phyloP scores from a whole-genome alignment of 108 stramenopile genomes.

The Nannochloropsis gaditana region DNA sequence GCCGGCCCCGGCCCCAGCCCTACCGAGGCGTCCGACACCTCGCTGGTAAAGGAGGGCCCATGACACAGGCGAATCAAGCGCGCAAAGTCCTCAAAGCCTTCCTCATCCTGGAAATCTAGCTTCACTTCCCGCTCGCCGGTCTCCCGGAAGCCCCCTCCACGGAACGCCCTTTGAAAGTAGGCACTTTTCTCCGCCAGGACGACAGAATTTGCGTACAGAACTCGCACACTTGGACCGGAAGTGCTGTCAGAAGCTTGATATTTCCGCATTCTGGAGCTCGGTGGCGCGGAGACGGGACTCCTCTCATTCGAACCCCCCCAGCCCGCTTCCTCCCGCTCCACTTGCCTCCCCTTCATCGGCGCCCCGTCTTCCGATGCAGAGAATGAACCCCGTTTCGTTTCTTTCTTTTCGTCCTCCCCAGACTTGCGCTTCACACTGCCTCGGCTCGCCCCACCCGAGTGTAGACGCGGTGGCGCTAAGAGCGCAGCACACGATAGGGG shows the following conservation, averaged over 20 bases:
- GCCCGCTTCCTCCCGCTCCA: background rate
- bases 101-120: background rate
- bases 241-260: background rate
- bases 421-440: background rate
- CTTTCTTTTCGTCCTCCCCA: background rate
- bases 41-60: background rate
- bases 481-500: too few species aligned
- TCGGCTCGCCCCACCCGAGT: background rate
- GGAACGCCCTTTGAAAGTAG: background rate
- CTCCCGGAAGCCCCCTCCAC: conserved; percentile 9
- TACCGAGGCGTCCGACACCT: background rate
- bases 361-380: too few species aligned
- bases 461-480: background rate
- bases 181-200: background rate
- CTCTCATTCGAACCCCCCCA: background rate
- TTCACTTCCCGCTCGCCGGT: background rate
- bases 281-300: background rate
- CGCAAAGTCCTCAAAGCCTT: background rate
- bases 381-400: background rate
- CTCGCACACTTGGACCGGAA: background rate
- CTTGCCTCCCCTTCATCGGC: background rate
- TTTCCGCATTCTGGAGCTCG: background rate
- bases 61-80: conserved; percentile 9
- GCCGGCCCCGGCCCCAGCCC: background rate
- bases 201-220: background rate